phyloP scores from a whole-genome alignment of 78 protist genomes.

The Dictyostelium capitatum region DNA sequence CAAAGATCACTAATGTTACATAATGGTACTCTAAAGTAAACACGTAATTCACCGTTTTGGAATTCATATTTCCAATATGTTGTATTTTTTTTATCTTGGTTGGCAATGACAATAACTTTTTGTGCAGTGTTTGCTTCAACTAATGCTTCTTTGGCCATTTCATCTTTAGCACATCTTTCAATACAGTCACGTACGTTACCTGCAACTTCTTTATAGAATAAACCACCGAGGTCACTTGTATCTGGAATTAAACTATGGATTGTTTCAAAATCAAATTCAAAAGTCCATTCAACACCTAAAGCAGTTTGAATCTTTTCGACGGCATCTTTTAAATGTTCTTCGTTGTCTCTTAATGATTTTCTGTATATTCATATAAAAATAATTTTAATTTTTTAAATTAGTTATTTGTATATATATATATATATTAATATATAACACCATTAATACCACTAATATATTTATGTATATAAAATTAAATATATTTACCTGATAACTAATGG shows the following conservation, averaged over 20 bases:
- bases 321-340: slow-evolving; percentile 33
- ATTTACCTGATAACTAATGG: slow-evolving; percentile 43
- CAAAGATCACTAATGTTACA: slow-evolving; percentile 23
- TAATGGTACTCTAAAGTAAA: slow-evolving; percentile 13
- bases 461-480: too few species aligned
- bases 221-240: slow-evolving; percentile 22
- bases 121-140: slow-evolving; percentile 50
- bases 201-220: slow-evolving; percentile 49
- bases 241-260: slow-evolving; percentile 14
- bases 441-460: too few species aligned
- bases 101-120: slow-evolving; percentile 29
- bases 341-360: slow-evolving; percentile 59
- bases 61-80: slow-evolving; percentile 54
- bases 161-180: slow-evolving; percentile 34
- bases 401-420: background rate
- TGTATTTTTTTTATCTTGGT: slow-evolving; percentile 60
- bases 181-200: slow-evolving; percentile 16
- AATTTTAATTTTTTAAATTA: background rate
- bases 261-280: slow-evolving; percentile 69
- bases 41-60: background rate
- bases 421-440: too few species aligned
- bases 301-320: slow-evolving; percentile 31
- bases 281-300: slow-evolving; percentile 65
- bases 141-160: slow-evolving; percentile 74
- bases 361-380: background rate